Conservation (phyloP, 441 rosid genomes). For the Geranium incanum region DNA sequence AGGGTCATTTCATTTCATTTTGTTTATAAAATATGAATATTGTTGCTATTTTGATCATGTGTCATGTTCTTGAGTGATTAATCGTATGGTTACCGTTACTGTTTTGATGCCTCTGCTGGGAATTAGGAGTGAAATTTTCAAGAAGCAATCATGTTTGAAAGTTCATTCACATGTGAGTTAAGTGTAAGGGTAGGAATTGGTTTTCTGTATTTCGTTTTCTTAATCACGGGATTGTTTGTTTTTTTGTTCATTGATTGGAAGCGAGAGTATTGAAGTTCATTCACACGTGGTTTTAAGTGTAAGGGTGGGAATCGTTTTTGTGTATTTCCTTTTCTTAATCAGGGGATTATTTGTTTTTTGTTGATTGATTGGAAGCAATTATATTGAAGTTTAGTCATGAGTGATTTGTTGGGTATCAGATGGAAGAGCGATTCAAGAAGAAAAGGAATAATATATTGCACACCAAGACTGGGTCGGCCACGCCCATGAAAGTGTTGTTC, state of each 20-base stretch:
- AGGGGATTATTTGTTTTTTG: no score
- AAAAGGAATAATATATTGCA: constrained; percentile 73
- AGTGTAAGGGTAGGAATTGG: not conserved
- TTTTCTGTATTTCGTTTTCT: no score
- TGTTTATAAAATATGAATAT: not conserved
- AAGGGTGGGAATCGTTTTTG: no score
- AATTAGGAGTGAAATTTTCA: no score
- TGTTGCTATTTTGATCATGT: not conserved
- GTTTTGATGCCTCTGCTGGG: not conserved
- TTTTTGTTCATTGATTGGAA: no score
- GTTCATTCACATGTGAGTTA: not conserved
- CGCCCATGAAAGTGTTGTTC: constrained; percentile 64
- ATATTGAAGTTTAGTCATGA: not conserved
- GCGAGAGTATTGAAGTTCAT: no score
- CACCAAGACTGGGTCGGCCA: constrained; percentile 67
- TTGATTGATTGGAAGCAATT: not conserved
- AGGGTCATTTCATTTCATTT: not conserved
- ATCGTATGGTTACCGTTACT: not conserved
- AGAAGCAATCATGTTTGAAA: no score
- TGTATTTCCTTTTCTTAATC: no score
- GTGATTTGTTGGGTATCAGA: constrained; percentile 31
- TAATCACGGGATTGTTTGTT: no score
- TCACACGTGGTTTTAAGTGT: no score
- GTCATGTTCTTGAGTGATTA: not conserved
- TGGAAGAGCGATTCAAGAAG: constrained; percentile 79